Evolutionary conservation across 2,329 filamentous ascomycete genomes (phyloP).

Genomic region (Clathrospora elynae): DNA sequence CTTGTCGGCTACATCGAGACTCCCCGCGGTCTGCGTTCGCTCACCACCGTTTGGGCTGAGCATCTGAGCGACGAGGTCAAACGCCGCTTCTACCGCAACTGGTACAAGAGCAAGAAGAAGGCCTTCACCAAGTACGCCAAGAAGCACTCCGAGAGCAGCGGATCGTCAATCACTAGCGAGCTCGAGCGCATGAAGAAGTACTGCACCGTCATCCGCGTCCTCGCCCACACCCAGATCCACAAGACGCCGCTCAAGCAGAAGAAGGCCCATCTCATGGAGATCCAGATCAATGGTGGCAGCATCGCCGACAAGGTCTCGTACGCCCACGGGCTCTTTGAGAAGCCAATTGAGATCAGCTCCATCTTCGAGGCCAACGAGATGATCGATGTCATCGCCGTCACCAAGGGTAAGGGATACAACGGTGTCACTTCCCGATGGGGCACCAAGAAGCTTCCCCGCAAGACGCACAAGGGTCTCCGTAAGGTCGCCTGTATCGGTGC

Average conservation of each 20-base stretch:
- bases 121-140: slow-evolving; percentile 99
- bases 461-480: slow-evolving; percentile 99
- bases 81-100: slow-evolving; percentile 99
- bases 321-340: slow-evolving; percentile 96
- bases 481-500: slow-evolving; percentile 99
- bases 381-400: slow-evolving; percentile 98
- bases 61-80: slow-evolving; percentile 98
- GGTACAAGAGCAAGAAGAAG: slow-evolving; percentile 99
- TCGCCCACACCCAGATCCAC: slow-evolving; percentile 99
- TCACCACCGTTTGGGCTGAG: slow-evolving; percentile 99
- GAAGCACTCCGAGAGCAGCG: slow-evolving; percentile 96
- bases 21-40: slow-evolving; percentile 96
- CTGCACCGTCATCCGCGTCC: slow-evolving; percentile 98
- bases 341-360: slow-evolving; percentile 88
- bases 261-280: slow-evolving; percentile 99
- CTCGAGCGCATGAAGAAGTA: slow-evolving; percentile 99
- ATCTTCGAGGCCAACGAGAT: slow-evolving; percentile 99
- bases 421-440: slow-evolving; percentile 99
- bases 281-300: slow-evolving; percentile 98
- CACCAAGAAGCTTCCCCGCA: slow-evolving; percentile 99
- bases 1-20: slow-evolving; percentile 99
- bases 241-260: slow-evolving; percentile 99
- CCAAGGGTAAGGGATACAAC: slow-evolving; percentile 98
- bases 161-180: slow-evolving; percentile 90
- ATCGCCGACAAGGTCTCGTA: slow-evolving; percentile 96